Conservation (phyloP, 768 basidiomycete species). For the Boletus reticuloceps region DNA sequence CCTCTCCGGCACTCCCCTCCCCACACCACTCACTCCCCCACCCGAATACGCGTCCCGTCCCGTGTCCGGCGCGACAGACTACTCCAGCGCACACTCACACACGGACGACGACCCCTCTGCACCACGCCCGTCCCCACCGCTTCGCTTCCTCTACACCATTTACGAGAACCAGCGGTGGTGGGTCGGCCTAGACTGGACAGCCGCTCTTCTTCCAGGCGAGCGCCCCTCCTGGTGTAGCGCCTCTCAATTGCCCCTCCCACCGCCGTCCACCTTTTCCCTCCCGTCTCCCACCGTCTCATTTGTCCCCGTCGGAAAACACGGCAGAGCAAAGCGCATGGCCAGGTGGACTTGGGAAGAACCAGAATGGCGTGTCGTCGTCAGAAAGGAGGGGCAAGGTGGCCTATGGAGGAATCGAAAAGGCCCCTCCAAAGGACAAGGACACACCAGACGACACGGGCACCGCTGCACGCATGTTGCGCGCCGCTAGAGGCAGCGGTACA, state of each 20-base stretch:
- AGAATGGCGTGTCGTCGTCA: constrained; percentile 82
- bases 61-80: constrained; percentile 16
- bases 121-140: constrained; percentile 26
- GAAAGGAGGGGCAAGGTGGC: constrained; percentile 48
- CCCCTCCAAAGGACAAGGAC: constrained; percentile 47
- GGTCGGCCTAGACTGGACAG: constrained; percentile 97
- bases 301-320: constrained; percentile 46
- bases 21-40: constrained; percentile 33
- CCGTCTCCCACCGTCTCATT: constrained; percentile 61
- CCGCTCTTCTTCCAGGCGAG: constrained; percentile 84
- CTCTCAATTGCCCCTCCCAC: constrained; percentile 56
- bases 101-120: constrained; percentile 10
- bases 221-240: constrained; percentile 83
- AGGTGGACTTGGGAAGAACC: constrained; percentile 89
- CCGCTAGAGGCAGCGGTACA: constrained; percentile 41
- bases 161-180: constrained; percentile 98
- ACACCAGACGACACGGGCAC: constrained; percentile 43
- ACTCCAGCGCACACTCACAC: constrained; percentile 14
- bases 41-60: constrained; percentile 30
- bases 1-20: constrained; percentile 55
- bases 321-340: constrained; percentile 67
- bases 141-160: constrained; percentile 84
- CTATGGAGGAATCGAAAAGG: constrained; percentile 57
- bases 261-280: constrained; percentile 67
- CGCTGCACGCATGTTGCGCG: constrained; percentile 48